Base-by-base conservation (phyloP, 805 yeast species). In the Cyberlindnera saturnus region DNA sequence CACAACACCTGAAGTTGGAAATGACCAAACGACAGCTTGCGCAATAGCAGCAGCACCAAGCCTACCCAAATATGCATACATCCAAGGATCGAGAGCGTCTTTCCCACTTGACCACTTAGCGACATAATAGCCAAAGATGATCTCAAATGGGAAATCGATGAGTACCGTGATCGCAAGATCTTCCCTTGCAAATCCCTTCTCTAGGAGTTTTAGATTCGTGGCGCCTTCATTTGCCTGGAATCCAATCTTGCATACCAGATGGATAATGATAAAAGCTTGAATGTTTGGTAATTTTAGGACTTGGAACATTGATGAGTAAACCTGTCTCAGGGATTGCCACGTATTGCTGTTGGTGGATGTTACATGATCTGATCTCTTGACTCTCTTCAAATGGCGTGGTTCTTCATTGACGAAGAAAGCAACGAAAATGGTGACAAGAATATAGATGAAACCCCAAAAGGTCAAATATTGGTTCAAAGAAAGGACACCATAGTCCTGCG, bases 201-300 rank as follows among this genome's bases (percentile, higher is more conserved):
- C 99, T 6, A 93, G 67, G 18, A 93, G 69, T 61, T 91, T 93
- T 53, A 93, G 73, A 59, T 91, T 91, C 1, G 98, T 93, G 26
- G 95, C 97, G 7, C 93, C 89, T 63, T 93, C 99, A 57, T 90
- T 93, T 26, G 90, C 96, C 60, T 90, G 96, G 63, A 93, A 93
- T 2, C 96, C 98, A 45, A 91, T 72, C 58, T 93, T 93, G 32
- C 95, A 81, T 10, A 88, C 62, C 35, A 93, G 62, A 56, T 89
- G 90, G 8, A 93, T 77, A 2, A 80, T 50, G 17, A 88, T 81
- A 52, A 93, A 78, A 6, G 81, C 70, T 60, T 80, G 89, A 36
- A 93, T 83, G 46, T 86, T 80, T 10, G 79, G 76, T 16, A 86
- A 66, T 51, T 75, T 77, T 34, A 86, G 63, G n/a, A 86, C 86